Evolutionary conservation across 2,329 filamentous ascomycete genomes (phyloP).

Genomic region (Colletotrichum lentis): DNA sequence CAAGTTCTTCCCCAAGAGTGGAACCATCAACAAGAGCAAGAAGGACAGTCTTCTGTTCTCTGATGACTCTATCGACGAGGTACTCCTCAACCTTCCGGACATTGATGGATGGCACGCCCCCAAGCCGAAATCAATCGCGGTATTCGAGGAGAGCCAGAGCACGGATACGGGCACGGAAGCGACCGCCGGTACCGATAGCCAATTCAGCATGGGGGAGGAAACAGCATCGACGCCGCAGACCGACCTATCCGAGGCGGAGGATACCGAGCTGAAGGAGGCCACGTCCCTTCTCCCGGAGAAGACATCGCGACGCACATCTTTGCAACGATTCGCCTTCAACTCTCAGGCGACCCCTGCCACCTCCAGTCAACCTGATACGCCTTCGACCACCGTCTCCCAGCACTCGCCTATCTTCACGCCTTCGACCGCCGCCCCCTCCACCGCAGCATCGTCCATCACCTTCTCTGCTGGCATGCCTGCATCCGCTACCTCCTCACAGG

Average conservation of each 20-base stretch:
- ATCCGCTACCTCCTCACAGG: conserved; percentile 52
- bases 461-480: conserved; percentile 46
- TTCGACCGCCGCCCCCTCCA: conserved; percentile 48
- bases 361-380: conserved; percentile 43
- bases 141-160: conserved; percentile 54
- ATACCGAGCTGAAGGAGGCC: not conserved
- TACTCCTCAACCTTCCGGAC: conserved; percentile 60
- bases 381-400: conserved; percentile 46
- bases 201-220: conserved; percentile 36
- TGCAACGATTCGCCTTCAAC: conserved; percentile 43
- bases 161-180: conserved; percentile 39
- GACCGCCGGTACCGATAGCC: conserved; percentile 28
- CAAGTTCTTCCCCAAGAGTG: conserved; percentile 59
- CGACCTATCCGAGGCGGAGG: conserved; percentile 26
- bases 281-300: not conserved
- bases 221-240: conserved; percentile 23
- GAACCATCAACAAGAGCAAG: conserved; percentile 43
- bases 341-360: conserved; percentile 22
- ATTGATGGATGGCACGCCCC: conserved; percentile 57
- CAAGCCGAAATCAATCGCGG: conserved; percentile 51
- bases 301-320: conserved; percentile 21
- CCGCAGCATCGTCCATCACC: conserved; percentile 53
- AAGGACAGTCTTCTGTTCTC: conserved; percentile 60
- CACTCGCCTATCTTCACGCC: conserved; percentile 44
- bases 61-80: conserved; percentile 66